phyloP scores from a whole-genome alignment of 2,329 filamentous ascomycete species.

The Clathrospora elynae region DNA sequence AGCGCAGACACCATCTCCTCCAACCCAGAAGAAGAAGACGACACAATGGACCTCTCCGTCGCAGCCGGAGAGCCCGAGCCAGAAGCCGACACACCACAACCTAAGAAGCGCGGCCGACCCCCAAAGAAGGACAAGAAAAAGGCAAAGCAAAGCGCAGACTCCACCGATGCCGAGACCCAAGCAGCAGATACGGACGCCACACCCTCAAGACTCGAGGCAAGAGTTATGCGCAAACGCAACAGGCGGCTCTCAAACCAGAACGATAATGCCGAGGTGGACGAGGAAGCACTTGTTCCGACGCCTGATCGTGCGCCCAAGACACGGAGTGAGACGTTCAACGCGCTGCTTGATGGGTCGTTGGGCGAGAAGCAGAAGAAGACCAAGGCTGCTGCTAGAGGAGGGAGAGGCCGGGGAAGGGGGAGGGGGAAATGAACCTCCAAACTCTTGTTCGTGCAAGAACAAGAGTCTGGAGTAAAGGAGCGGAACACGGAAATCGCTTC shows the following conservation, averaged over 20 bases:
- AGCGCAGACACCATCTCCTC: too few relatives aligned
- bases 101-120: conserved; percentile 12
- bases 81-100: conserved; percentile 2
- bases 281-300: conserved; percentile 3
- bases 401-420: background rate
- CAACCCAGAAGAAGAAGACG: background rate
- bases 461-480: too few relatives aligned
- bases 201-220: conserved; percentile 7
- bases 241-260: conserved; percentile 10
- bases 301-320: conserved; percentile 24
- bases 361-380: conserved; percentile 18
- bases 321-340: conserved; percentile 33
- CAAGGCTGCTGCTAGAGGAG: conserved; percentile 3
- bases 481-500: too few relatives aligned
- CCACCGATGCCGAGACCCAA: conserved; percentile 5
- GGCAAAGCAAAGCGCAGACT: background rate
- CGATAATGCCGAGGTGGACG: background rate
- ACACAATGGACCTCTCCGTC: background rate
- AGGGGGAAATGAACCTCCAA: background rate
- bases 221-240: conserved; percentile 8
- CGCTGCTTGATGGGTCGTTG: conserved; percentile 26
- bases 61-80: conserved; percentile 2
- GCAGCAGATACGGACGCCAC: conserved; percentile 16
- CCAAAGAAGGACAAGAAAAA: conserved; percentile 15
- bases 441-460: too few relatives aligned